Evolutionary conservation across 2,329 filamentous ascomycete species (phyloP), one percentile per base, ranked within the genome.

Genomic region (Alternaria infectoria): DNA sequence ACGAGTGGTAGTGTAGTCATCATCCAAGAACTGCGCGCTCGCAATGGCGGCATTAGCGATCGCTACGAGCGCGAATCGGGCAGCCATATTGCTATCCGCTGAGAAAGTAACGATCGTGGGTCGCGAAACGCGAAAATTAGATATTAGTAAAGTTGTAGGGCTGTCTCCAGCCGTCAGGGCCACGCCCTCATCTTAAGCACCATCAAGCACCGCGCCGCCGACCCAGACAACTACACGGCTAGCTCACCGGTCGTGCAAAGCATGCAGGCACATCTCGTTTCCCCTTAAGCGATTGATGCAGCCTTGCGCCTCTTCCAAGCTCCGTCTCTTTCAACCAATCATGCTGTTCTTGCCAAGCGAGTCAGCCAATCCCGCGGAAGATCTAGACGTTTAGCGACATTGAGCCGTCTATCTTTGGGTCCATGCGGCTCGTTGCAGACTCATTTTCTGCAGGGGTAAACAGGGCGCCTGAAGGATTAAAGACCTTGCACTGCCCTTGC

Each of bases 141-240:
- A 44, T 64, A 66, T 64, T 63, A 61, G 59, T 56, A 58, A 47
- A 43, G 46, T 23, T 61, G 57, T 51, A 57, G 60, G 58, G 63
- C 58, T 67, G 50, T 19, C 32, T 49, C 21, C 5, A 19, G 45
- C 59, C 60, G 23, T 57, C 47, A 69, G 64, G 73, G 69, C 51
- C 50, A 46, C 59, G 50, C 52, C 40, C 56, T 66, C 59, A 69
- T 69, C 69, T 72, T 75, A 74, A 74, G 36, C 63, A 64, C 47
- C 57, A 62, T 43, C 28, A 66, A 60, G 54, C 62, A 61, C 49
- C 44, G 62, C 64, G 57, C 64, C 62, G 30, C 59, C 45, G 52
- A 63, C 36, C 62, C 49, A 50, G 44, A 54, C 49, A 54, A 46
- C 47, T 44, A 55, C 63, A 67, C 49, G 62, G 54, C 65, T 49